phyloP scores from a whole-genome alignment of 2,329 filamentous ascomycete genomes.

The Huntiella moniliformis region DNA sequence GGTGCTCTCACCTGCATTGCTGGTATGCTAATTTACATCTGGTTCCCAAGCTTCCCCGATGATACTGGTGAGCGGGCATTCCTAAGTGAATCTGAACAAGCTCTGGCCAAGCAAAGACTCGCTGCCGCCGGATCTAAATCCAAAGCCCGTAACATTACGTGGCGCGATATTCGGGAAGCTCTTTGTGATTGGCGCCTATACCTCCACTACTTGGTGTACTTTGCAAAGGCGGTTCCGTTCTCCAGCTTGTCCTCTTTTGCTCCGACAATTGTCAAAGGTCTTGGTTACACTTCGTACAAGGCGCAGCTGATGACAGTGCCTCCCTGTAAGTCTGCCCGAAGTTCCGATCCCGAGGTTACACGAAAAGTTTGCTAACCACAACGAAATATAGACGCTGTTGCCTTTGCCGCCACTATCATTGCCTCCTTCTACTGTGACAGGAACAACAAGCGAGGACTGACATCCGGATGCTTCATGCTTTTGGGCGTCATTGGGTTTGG shows the following conservation, averaged over 20 bases:
- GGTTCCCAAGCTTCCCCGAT: conserved; percentile 49
- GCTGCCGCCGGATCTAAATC: conserved; percentile 32
- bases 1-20: conserved; percentile 46
- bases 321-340: conserved; percentile 27
- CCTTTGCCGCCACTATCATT: conserved; percentile 16
- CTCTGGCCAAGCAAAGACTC: conserved; percentile 29
- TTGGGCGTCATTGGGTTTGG: conserved; percentile 34
- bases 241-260: conserved; percentile 42
- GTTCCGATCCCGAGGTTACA: background rate
- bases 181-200: conserved; percentile 49
- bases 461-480: conserved; percentile 24
- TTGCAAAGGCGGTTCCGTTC: conserved; percentile 34
- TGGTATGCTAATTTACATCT: conserved; percentile 44
- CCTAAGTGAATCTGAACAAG: conserved; percentile 31
- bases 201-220: conserved; percentile 39
- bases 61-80: conserved; percentile 31
- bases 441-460: conserved; percentile 33
- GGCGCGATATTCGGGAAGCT: conserved; percentile 50
- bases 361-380: background rate
- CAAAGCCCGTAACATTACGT: conserved; percentile 41
- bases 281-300: conserved; percentile 30
- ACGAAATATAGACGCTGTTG: background rate
- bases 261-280: conserved; percentile 38
- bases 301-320: conserved; percentile 50
- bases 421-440: conserved; percentile 43